Evolutionary conservation across 441 rosid species (phyloP), one percentile per base, ranked within the genome.

Genomic region (Croton setiger): DNA sequence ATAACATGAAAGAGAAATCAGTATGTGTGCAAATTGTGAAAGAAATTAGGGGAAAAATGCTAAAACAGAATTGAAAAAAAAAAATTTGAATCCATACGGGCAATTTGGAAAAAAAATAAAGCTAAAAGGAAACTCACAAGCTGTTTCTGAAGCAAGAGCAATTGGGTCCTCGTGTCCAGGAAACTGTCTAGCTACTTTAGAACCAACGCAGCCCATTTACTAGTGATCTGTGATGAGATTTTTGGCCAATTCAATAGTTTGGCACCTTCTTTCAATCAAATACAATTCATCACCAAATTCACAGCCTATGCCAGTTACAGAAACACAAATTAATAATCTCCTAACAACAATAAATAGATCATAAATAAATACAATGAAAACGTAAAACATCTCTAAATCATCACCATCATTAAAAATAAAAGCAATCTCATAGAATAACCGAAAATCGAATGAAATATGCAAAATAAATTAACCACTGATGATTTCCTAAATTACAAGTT

Each of bases 161-260:
- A 85, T 72, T 1, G 98, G 99, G 75, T 92, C 90, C 78, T 88
- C 92, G 33, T 88, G 89, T 76, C 98, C 98, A 41, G 89, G 85
- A 63, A 74, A 82, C 64, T 88, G 84, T 80, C 78, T 88, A 60
- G 82, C 78, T 54, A 71, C 88, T 74, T 83, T 89, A n/a, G 99
- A 95, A 3, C 83, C 77, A 77, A 90, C 89, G 80, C 99, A 95
- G 90, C 99, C 98, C 99, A 95, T 92, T 87, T 85, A 80, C 82
- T 6, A 18, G 52, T 15, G 7, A 48, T 18, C 14, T 74, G n/a
- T 35, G 53, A 78, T 70, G 66, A 23, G 36, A 20, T 14, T 21
- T 33, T 12, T 31, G 18, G 51, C 63, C 58, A 57, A 23, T n/a
- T 35, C 55, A 23, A 64, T n/a, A 68, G 68, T 67, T 61, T 27